A percentile compares a stretch with the other conserved stretches of the same genome.
Conservation (phyloP, 1,139 yeast genomes). For the Hemisphaericaspora xylofermentans region DNA sequence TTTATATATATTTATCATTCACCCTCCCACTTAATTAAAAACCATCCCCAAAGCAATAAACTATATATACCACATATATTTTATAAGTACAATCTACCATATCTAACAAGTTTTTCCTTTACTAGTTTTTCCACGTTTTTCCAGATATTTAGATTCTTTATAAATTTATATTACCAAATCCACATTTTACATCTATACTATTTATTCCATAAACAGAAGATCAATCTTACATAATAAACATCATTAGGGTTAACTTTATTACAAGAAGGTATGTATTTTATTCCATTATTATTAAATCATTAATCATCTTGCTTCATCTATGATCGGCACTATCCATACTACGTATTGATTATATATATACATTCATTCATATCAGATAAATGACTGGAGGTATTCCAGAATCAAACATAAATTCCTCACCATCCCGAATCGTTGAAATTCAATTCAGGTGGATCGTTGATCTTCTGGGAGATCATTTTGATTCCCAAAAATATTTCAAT, state of each 20-base stretch:
- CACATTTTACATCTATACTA: background rate
- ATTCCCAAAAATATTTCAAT: no score
- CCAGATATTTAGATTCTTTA: constrained; percentile 1
- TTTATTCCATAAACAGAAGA: background rate
- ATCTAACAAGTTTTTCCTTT: no score
- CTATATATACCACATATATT: background rate
- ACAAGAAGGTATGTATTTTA: constrained; percentile 1
- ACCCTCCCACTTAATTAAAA: background rate
- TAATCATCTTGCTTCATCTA: no score
- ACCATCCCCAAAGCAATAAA: background rate
- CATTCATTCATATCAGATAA: no score
- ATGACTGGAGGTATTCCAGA: no score
- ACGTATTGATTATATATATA: no score
- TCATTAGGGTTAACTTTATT: background rate
- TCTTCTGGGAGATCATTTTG: no score
- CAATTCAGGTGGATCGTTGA: no score
- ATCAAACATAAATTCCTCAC: no score
- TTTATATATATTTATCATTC: background rate
- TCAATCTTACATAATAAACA: background rate
- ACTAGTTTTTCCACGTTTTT: constrained; percentile 2
- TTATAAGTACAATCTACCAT: no score
- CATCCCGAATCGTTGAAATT: no score
- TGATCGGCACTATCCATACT: no score
- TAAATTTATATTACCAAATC: background rate
- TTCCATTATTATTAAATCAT: background rate